Conservation (phyloP, 768 basidiomycete species). For the Calvatia gigantea region DNA sequence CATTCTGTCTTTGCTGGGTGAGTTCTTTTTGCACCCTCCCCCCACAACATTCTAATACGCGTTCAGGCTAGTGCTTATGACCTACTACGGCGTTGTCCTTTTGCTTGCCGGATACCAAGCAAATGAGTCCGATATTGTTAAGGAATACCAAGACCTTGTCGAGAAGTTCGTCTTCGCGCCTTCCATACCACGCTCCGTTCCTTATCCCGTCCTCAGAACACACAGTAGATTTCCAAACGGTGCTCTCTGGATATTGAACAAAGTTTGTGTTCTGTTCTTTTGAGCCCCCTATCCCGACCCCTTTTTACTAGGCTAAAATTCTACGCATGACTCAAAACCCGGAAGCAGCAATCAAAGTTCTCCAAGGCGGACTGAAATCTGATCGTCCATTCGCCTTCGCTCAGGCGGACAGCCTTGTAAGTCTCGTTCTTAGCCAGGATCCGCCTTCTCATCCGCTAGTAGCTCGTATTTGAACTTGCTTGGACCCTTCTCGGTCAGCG, state of each 20-base stretch:
- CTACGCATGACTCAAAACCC: slow-evolving; percentile 67
- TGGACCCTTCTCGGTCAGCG: slow-evolving; percentile 56
- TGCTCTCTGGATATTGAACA: slow-evolving; percentile 71
- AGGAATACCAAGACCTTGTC: slow-evolving; percentile 61
- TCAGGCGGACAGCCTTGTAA: slow-evolving; percentile 71
- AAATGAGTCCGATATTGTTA: slow-evolving; percentile 60
- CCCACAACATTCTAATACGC: neutral
- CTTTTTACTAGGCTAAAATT: slow-evolving; percentile 58
- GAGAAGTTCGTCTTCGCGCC: slow-evolving; percentile 43
- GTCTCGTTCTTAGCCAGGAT: slow-evolving; percentile 14
- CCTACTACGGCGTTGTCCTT: slow-evolving; percentile 70
- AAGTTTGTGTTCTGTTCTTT: slow-evolving; percentile 30
- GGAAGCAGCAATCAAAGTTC: slow-evolving; percentile 58
- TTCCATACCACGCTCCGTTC: neutral
- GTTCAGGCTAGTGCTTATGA: slow-evolving; percentile 71
- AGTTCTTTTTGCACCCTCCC: slow-evolving; percentile 17
- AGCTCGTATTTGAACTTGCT: slow-evolving; percentile 76
- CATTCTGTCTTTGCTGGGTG: slow-evolving; percentile 78
- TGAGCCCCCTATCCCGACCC: neutral
- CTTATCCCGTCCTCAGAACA: slow-evolving; percentile 32
- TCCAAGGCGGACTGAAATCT: slow-evolving; percentile 54
- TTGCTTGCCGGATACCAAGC: slow-evolving; percentile 74
- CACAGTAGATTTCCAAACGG: slow-evolving; percentile 60
- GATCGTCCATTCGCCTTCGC: slow-evolving; percentile 54
- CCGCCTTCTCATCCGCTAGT: neutral